Percentiles rank a stretch among this genome's conserved stretches.
Conservation (phyloP, 1,284 basidiomycete species). For the Exobasidium rhododendri region DNA sequence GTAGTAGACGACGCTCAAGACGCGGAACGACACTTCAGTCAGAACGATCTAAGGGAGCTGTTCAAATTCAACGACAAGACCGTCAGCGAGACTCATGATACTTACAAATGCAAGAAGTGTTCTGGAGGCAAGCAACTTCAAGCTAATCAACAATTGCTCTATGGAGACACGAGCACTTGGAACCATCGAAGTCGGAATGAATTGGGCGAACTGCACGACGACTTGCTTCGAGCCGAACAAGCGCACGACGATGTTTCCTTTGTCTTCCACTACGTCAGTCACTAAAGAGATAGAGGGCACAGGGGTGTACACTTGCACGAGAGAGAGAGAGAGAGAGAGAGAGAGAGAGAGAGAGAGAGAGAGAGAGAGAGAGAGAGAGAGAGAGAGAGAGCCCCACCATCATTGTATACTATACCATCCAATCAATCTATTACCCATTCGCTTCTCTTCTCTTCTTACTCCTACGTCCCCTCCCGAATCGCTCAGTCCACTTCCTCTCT, state of each 20-base stretch:
- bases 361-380: too few relatives aligned
- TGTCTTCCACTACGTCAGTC: slow-evolving; percentile 57
- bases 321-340: too few relatives aligned
- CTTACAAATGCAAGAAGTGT: slow-evolving; percentile 87
- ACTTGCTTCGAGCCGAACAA: slow-evolving; percentile 84
- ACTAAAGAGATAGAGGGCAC: slow-evolving; percentile 19
- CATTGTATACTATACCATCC: too few relatives aligned
- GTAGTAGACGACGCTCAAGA: slow-evolving; percentile 97
- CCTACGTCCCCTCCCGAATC: too few relatives aligned
- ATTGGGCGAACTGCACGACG: slow-evolving; percentile 88
- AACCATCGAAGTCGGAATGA: slow-evolving; percentile 91
- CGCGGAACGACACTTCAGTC: slow-evolving; percentile 89
- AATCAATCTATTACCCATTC: background rate
- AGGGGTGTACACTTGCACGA: too few relatives aligned
- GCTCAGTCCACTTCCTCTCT: too few relatives aligned
- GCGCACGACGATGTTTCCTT: slow-evolving; percentile 70
- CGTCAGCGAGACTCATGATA: slow-evolving; percentile 78
- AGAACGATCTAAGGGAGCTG: slow-evolving; percentile 81
- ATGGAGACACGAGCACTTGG: slow-evolving; percentile 94
- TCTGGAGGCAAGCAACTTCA: slow-evolving; percentile 76
- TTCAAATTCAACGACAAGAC: slow-evolving; percentile 89
- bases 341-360: too few relatives aligned
- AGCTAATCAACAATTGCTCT: slow-evolving; percentile 81
- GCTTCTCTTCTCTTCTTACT: background rate
- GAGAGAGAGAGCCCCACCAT: too few relatives aligned